phyloP scores from a whole-genome alignment of 2,329 filamentous ascomycete genomes.

The Colletotrichum limetticola region DNA sequence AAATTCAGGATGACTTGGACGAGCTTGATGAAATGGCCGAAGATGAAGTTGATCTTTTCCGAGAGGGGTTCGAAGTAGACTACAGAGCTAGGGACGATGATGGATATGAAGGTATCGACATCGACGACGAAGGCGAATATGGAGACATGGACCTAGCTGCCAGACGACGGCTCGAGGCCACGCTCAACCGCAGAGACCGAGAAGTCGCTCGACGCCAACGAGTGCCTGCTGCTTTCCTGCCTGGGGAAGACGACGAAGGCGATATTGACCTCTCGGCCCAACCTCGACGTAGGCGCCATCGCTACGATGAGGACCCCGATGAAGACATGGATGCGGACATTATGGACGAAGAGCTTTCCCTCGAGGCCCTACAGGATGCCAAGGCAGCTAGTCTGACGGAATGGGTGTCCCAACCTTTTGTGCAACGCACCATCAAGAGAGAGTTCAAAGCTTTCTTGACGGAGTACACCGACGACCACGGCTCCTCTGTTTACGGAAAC shows the following conservation, averaged over 20 bases:
- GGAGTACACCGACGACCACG: slow-evolving; percentile 90
- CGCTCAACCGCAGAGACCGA: slow-evolving; percentile 78
- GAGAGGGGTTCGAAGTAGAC: slow-evolving; percentile 77
- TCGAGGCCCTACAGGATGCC: slow-evolving; percentile 91
- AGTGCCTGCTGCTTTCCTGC: slow-evolving; percentile 79
- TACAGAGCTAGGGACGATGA: slow-evolving; percentile 76
- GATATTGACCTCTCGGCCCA: slow-evolving; percentile 87
- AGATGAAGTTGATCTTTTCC: slow-evolving; percentile 83
- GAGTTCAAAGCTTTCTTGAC: slow-evolving; percentile 99
- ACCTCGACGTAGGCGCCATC: slow-evolving; percentile 84
- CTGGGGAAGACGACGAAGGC: slow-evolving; percentile 85
- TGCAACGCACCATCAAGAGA: slow-evolving; percentile 91
- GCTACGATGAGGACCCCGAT: slow-evolving; percentile 94
- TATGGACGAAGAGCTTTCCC: slow-evolving; percentile 93
- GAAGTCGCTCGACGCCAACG: slow-evolving; percentile 74
- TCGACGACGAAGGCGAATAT: slow-evolving; percentile 83
- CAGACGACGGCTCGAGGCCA: slow-evolving; percentile 77
- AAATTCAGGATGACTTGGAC: slow-evolving; percentile 78
- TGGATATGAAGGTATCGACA: slow-evolving; percentile 74
- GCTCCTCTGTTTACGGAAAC: slow-evolving; percentile 92
- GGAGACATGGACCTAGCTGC: slow-evolving; percentile 74
- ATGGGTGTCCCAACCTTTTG: slow-evolving; percentile 91
- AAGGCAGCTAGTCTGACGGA: slow-evolving; percentile 94
- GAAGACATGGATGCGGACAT: slow-evolving; percentile 93
- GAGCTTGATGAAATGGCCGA: slow-evolving; percentile 86